Percentiles rank a stretch among this genome's conserved stretches.
Evolutionary conservation across 1,284 basidiomycete species (phyloP).

Genomic region (Stereum hirsutum): DNA sequence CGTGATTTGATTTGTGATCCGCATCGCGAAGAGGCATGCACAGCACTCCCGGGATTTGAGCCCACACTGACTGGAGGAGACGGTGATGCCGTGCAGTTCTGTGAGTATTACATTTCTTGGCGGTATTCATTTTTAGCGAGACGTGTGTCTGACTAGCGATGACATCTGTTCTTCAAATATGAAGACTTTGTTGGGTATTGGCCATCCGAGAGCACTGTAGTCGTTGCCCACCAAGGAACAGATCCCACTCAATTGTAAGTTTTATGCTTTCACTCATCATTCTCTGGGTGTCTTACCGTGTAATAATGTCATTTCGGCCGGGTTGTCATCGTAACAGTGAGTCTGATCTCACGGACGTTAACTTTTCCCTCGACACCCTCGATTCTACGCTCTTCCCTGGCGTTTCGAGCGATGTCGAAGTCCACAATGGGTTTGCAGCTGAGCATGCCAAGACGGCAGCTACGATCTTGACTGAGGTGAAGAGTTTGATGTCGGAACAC

Average conservation of each 20-base stretch:
- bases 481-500: constrained; percentile 22
- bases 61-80: constrained; percentile 28
- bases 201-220: constrained; percentile 12
- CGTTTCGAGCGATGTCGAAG: constrained; percentile 25
- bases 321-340: constrained; percentile 5
- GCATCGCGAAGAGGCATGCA: constrained; percentile 20
- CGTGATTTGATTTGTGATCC: constrained; percentile 5
- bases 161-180: constrained; percentile 3
- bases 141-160: constrained; percentile 6
- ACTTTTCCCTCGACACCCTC: constrained; percentile 23
- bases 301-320: background rate
- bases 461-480: constrained; percentile 28
- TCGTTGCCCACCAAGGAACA: constrained; percentile 15
- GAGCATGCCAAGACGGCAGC: constrained; percentile 33
- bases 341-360: constrained; percentile 33
- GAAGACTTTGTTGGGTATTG: constrained; percentile 27
- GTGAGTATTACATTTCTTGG: constrained; percentile 15
- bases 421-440: constrained; percentile 40
- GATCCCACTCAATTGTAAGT: constrained; percentile 12
- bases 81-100: constrained; percentile 25
- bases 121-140: background rate
- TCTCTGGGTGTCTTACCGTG: background rate
- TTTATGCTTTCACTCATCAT: background rate
- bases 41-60: constrained; percentile 25
- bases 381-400: constrained; percentile 39